A percentile compares a stretch with the other conserved stretches of the same genome.
Conservation (phyloP, 305 asterid species). For the Plantago rigida region DNA sequence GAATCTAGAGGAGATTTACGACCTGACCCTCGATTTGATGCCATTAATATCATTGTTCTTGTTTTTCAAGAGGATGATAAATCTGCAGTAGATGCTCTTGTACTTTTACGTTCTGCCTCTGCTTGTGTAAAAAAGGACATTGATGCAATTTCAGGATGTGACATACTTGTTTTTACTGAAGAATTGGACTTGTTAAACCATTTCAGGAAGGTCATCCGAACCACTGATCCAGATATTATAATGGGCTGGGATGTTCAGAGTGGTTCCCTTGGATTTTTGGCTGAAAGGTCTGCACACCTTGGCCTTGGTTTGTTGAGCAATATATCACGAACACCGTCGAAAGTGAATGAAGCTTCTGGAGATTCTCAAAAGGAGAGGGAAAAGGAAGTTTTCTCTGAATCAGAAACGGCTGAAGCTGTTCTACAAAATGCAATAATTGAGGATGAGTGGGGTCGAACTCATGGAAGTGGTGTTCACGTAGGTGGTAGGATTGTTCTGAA, state of each 20-base stretch:
- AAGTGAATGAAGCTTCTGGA: slow-evolving; percentile 35
- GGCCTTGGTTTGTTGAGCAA: slow-evolving; percentile 68
- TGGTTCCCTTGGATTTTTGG: slow-evolving; percentile 91
- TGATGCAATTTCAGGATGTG: slow-evolving; percentile 59
- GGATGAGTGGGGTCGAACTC: slow-evolving; percentile 99
- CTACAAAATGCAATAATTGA: slow-evolving; percentile 55
- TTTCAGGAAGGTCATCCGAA: slow-evolving; percentile 47
- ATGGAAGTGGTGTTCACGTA: slow-evolving; percentile 94
- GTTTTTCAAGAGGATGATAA: slow-evolving; percentile 75
- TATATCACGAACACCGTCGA: slow-evolving; percentile 69
- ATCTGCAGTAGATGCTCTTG: slow-evolving; percentile 36
- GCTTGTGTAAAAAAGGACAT: slow-evolving; percentile 37
- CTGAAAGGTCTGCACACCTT: slow-evolving; percentile 90
- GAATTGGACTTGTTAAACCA: slow-evolving; percentile 54
- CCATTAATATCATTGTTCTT: slow-evolving; percentile 60
- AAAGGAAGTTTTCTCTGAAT: slow-evolving; percentile 39
- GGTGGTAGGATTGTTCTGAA: slow-evolving; percentile 93
- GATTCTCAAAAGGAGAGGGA: slow-evolving; percentile 36
- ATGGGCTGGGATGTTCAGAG: slow-evolving; percentile 99
- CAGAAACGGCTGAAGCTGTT: slow-evolving; percentile 38
- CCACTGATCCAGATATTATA: slow-evolving; percentile 70
- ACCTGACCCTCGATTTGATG: slow-evolving; percentile 97
- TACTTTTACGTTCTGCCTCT: slow-evolving; percentile 52
- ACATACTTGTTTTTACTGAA: slow-evolving; percentile 45
- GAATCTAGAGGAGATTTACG: slow-evolving; percentile 86